Evolutionary conservation across 106 monocot genomes (phyloP).

Genomic region (Hemerocallis citrina): DNA sequence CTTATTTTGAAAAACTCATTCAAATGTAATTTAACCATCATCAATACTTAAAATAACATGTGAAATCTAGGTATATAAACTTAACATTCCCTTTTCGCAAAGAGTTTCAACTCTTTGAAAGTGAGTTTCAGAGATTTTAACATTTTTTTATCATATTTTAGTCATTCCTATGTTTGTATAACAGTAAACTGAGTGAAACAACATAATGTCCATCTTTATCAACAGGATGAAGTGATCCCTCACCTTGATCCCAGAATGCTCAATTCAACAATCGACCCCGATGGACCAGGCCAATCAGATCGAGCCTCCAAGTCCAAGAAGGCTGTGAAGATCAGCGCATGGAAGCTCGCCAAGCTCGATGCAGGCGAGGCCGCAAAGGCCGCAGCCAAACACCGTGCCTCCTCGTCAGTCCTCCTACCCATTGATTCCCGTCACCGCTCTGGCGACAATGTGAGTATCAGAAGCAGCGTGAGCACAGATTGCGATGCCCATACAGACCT

Average conservation of each 20-base stretch:
- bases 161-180: no score
- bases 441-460: conserved; percentile 51
- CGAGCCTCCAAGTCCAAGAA: conserved; percentile 56
- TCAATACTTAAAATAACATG: no score
- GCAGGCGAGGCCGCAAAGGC: conserved; percentile 69
- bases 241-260: conserved; percentile 87
- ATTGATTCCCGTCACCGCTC: conserved; percentile 38
- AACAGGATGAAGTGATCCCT: conserved; percentile 91
- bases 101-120: no score
- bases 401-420: conserved; percentile 88
- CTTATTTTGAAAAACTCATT: no score
- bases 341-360: conserved; percentile 93
- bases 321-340: conserved; percentile 81
- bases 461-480: conserved; percentile 74
- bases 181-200: no score
- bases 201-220: background rate
- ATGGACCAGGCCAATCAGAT: conserved; percentile 39
- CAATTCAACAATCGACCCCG: conserved; percentile 90
- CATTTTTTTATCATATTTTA: no score
- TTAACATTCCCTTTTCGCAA: no score
- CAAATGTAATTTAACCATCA: no score
- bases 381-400: conserved; percentile 86
- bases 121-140: no score
- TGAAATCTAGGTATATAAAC: no score
- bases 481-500: conserved; percentile 33